Base-by-base conservation (phyloP, 306 rosid genomes). In the Quercus robur region DNA sequence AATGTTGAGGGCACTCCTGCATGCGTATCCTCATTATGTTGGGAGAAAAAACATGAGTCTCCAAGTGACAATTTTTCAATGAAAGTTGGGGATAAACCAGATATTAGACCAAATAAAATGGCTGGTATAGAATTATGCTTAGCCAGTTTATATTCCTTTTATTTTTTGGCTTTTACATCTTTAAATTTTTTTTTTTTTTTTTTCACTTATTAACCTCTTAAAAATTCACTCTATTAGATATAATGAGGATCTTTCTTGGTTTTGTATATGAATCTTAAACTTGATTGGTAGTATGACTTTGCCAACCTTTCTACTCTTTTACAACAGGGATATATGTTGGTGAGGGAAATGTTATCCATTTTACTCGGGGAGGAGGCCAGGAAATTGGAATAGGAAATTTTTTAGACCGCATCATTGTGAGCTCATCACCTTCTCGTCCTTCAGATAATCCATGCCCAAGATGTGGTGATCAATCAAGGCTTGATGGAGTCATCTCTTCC, bases 321-420 rank as follows among this genome's bases (percentile, higher is more conserved):
- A 75, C 49, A 38, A 28, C 91, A 94, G 97, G 98, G 77, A 89
- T 92, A 31, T 94, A 87, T 62, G 59, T 86, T 6, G 89, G 94
- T 13, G 89, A 89, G 4, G 92, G 84, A 80, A 84, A 82, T 79
- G 94, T 94, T 86, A 85, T 92, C 78, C 94, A 90, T 82, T 94
- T 92, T 88, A 94, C 97, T 20, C 82, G 87, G 15, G 87, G 86
- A 57, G 78, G 51, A 74, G 91, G 81, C 28, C 85, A 81, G 84
- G 87, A 87, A 81, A 80, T 55, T 26, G 88, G 89, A 62, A 83
- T 84, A 1, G 82, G 87, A 69, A 87, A 86, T 18, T 30, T 81
- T 31, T 26, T 88, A 5, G 85, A 85, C 72, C 80, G 87, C 70
- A 11, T 87, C 28, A 20, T 84, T 52, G 7, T 75, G 66, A 86